Conservation (phyloP, 345 rosid genomes). For the Gossypium sturtianum region DNA sequence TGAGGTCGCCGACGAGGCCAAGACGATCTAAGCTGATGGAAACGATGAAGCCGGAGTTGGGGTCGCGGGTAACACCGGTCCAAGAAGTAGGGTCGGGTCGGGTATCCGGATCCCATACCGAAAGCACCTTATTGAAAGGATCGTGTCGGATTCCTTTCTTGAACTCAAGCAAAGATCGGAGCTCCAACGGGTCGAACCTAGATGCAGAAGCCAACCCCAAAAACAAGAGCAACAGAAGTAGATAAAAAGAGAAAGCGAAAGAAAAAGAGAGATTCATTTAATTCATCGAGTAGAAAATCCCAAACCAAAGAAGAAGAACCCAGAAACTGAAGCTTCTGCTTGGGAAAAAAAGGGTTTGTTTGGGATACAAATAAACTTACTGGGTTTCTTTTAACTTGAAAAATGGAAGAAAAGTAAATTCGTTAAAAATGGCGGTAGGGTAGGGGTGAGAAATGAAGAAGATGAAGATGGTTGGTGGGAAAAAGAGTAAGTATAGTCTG, state of each 20-base stretch:
- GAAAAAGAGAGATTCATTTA: slow-evolving; percentile 35
- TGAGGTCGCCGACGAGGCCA: slow-evolving; percentile 78
- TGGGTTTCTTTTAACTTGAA: not conserved
- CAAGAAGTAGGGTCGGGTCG: slow-evolving; percentile 36
- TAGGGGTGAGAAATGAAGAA: slow-evolving; percentile 14
- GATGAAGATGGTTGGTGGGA: slow-evolving; percentile 30
- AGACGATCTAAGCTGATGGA: slow-evolving; percentile 50
- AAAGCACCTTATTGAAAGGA: slow-evolving; percentile 28
- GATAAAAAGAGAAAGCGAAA: slow-evolving; percentile 24
- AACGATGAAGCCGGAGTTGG: slow-evolving; percentile 36
- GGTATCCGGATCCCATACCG: slow-evolving; percentile 39
- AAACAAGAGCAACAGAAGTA: slow-evolving; percentile 13
- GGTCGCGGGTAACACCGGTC: slow-evolving; percentile 69
- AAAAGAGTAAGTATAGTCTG: slow-evolving; percentile 41
- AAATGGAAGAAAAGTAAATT: not conserved
- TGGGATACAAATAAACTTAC: not conserved
- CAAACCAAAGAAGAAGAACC: slow-evolving; percentile 9
- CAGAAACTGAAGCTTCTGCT: slow-evolving; percentile 20
- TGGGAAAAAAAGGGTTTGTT: slow-evolving; percentile 8
- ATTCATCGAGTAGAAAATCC: slow-evolving; percentile 23
- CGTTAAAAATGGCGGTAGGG: slow-evolving; percentile 39
- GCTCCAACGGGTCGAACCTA: slow-evolving; percentile 33
- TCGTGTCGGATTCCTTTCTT: slow-evolving; percentile 71
- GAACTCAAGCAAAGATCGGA: slow-evolving; percentile 73
- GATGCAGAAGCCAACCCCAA: not conserved